Conservation (phyloP, 805 yeast species). For the Schizosaccharomyces cryophilus region DNA sequence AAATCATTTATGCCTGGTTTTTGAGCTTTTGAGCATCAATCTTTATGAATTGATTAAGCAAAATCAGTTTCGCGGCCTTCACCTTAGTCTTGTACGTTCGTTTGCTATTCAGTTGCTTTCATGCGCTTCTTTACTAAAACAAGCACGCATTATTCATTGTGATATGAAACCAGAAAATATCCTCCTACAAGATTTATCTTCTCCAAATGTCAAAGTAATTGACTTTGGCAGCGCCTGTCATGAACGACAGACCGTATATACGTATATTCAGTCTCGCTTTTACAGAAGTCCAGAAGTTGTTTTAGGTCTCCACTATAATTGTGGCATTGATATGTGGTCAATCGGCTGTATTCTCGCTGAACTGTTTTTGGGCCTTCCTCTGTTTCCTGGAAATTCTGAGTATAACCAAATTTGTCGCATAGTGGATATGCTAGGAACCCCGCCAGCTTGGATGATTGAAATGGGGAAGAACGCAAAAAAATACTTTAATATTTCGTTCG, state of each 20-base stretch:
- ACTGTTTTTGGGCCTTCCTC: conserved; percentile 68
- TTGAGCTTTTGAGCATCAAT: conserved; percentile 70
- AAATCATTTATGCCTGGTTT: conserved; percentile 77
- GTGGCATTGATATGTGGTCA: conserved; percentile 95
- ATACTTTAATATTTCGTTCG: conserved; percentile 27
- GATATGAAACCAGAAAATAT: conserved; percentile 94
- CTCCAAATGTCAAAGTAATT: conserved; percentile 66
- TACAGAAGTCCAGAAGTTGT: conserved; percentile 89
- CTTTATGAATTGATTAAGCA: conserved; percentile 76
- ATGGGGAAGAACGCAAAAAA: conserved; percentile 66
- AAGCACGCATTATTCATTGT: conserved; percentile 72
- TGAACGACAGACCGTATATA: conserved; percentile 56
- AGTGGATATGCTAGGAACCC: conserved; percentile 52
- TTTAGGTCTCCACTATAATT: conserved; percentile 65
- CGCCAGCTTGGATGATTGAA: conserved; percentile 91
- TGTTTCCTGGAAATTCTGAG: conserved; percentile 87
- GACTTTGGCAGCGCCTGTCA: conserved; percentile 51
- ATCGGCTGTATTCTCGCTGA: conserved; percentile 83
- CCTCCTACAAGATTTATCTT: conserved; percentile 28
- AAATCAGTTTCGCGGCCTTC: conserved; percentile 77
- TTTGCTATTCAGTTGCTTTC: conserved; percentile 64
- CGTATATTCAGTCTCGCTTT: conserved; percentile 87
- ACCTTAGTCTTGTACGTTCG: conserved; percentile 49
- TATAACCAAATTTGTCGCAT: conserved; percentile 72
- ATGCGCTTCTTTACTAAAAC: conserved; percentile 56